phyloP scores from a whole-genome alignment of 2,329 filamentous ascomycete genomes.

The Paraconiothyrium brasiliense region DNA sequence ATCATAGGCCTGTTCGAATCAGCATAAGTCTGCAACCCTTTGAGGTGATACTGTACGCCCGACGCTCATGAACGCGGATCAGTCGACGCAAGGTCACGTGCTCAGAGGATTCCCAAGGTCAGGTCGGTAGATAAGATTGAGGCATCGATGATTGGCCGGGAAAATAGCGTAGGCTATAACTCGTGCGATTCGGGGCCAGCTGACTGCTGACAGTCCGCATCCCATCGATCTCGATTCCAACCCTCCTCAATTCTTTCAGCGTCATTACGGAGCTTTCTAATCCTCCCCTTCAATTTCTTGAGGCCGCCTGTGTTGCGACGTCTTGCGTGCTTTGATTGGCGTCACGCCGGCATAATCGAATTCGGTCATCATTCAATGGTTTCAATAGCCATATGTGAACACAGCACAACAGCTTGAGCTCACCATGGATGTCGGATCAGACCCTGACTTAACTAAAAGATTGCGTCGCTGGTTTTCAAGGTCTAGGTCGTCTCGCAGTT shows the following conservation, averaged over 20 bases:
- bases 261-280: not conserved
- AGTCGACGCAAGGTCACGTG: not conserved
- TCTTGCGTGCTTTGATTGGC: not conserved
- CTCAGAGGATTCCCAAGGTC: not conserved
- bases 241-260: not conserved
- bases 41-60: too few relatives aligned
- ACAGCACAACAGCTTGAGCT: too few relatives aligned
- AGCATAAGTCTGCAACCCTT: too few relatives aligned
- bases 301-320: not conserved
- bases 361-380: not conserved
- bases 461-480: constrained; percentile 6
- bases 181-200: not conserved
- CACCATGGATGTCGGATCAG: constrained; percentile 1
- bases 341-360: not conserved
- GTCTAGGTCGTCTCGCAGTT: not conserved
- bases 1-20: too few relatives aligned
- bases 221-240: not conserved
- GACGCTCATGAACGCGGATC: too few relatives aligned
- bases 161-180: not conserved
- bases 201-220: not conserved
- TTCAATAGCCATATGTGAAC: not conserved
- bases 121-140: not conserved
- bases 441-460: not conserved
- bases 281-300: not conserved
- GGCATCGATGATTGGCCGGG: constrained; percentile 5